A percentile compares a stretch with the other conserved stretches of the same genome.
phyloP scores from a whole-genome alignment of 148 eudicot genomes.

The Rhododendron williamsianum region DNA sequence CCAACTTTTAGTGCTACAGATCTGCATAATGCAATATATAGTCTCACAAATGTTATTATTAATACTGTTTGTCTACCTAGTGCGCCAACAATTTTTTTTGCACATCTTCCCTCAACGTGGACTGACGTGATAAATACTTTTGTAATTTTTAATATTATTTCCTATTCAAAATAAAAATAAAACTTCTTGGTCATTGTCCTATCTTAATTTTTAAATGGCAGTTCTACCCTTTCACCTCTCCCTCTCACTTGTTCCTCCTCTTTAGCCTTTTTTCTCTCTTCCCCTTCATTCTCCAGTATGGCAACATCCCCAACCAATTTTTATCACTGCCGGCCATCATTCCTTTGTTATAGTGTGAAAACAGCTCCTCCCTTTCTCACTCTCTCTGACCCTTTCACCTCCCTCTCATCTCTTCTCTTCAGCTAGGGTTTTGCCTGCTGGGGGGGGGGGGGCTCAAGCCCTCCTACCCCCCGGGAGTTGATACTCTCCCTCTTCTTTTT shows the following conservation, averaged over 20 bases:
- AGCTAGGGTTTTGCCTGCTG: no score
- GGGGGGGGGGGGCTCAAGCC: no score
- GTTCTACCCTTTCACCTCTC: neutral
- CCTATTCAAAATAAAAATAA: neutral
- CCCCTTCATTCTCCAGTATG: neutral
- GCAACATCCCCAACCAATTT: neutral
- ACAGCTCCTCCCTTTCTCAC: no score
- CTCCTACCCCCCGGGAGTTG: no score
- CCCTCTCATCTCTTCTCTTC: no score
- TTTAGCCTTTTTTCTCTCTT: neutral
- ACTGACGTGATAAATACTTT: neutral
- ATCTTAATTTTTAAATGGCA: neutral
- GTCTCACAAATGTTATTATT: neutral
- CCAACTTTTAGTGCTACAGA: neutral
- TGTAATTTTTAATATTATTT: neutral
- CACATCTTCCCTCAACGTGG: neutral
- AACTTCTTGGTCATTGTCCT: neutral
- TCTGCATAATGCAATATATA: neutral
- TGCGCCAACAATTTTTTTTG: neutral
- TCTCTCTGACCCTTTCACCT: no score
- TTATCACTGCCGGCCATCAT: neutral
- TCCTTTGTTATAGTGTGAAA: neutral
- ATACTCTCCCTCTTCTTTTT: no score
- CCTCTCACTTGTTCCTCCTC: neutral
- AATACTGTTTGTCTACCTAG: neutral